These are phyloP conservation scores for Lasiodiplodia hormozganensis DNA, from an alignment of 2,329 filamentous ascomycete species.

Conservation along the genomic window DNA sequence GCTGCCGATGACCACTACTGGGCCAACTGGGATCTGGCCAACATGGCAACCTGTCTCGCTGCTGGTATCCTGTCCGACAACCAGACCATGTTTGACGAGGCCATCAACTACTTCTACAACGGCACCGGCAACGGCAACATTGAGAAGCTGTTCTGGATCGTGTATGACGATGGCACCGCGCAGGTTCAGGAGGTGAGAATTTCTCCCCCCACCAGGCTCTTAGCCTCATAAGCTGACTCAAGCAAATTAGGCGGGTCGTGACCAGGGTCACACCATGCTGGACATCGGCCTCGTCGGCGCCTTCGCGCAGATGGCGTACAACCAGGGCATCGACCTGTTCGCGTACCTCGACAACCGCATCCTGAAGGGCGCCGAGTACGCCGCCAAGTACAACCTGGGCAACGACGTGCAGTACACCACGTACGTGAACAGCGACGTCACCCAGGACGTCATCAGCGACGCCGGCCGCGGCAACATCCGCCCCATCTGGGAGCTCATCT, in stretches of 20 bases:
- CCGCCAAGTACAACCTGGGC: constrained; percentile 52
- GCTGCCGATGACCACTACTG: constrained; percentile 47
- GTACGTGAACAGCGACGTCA: constrained; percentile 50
- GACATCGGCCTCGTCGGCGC: constrained; percentile 50
- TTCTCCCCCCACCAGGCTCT: neutral
- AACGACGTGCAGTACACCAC: constrained; percentile 52
- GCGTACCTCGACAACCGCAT: constrained; percentile 44
- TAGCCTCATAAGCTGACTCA: constrained; percentile 35
- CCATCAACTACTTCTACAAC: constrained; percentile 49
- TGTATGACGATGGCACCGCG: constrained; percentile 19
- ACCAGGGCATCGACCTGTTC: constrained; percentile 54
- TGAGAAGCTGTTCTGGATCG: constrained; percentile 40
- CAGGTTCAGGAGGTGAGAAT: constrained; percentile 14
- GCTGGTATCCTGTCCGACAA: constrained; percentile 55
- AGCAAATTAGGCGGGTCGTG: constrained; percentile 53
- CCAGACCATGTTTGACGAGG: constrained; percentile 49
- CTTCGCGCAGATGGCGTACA: constrained; percentile 52
- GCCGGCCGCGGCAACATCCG: constrained; percentile 44
- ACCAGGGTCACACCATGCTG: constrained; percentile 55
- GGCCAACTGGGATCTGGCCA: constrained; percentile 57
- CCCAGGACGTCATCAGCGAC: constrained; percentile 44
- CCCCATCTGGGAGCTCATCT: constrained; percentile 51
- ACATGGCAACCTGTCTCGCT: constrained; percentile 50
- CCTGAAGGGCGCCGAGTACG: constrained; percentile 48
- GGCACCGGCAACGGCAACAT: constrained; percentile 50